Evolutionary conservation across 176 grass and related monocot genomes (phyloP), one percentile per base, ranked within the genome.

Genomic region (Ensete ventricosum): DNA sequence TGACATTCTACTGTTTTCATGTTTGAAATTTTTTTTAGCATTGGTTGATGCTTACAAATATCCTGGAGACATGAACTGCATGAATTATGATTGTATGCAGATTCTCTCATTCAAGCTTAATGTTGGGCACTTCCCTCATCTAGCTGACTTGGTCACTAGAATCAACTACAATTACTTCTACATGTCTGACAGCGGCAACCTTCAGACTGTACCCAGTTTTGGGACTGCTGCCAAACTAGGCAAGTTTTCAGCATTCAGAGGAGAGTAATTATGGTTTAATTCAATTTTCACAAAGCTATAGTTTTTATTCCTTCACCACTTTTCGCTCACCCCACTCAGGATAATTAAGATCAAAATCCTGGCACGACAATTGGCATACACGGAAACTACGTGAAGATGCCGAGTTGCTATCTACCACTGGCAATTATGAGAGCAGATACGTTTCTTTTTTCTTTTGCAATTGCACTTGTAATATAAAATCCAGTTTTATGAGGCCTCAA

Each of bases 111-210:
- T 98, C 81, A 98, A 93, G 83, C 90, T 98, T 21, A 91, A 89
- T 25, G 88, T 98, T 19, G 90, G 94, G n/a, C 94, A 93, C 73
- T 98, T 98, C 27, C 87, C 90, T n/a, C 88, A 93, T 81, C 83
- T 98, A 10, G 90, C 84, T 11, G 95, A 98, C 84, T 84, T 98
- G 62, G 95, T 98, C 63, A 93, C 90, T 11, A 89, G 88, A 69
- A 98, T 98, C 72, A 98, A 98, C 20, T 93, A 98, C 70, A 93
- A 98, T 65, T 87, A 87, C 78, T 93, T 87, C 69, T 98, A 93
- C 88, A 93, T 93, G 80, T 98, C 88, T 0, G 88, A 87, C 71
- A 91, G 74, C 13, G 90, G 90, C 52, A 98, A 84, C 79, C 86
- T 98, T 60, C 73, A 85, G 16, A 77, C 88, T 1, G 59, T 89